Evolutionary conservation across 2,329 filamentous ascomycete species (phyloP), one percentile per base, ranked within the genome.

Genomic region (Pseudocercospora musae): DNA sequence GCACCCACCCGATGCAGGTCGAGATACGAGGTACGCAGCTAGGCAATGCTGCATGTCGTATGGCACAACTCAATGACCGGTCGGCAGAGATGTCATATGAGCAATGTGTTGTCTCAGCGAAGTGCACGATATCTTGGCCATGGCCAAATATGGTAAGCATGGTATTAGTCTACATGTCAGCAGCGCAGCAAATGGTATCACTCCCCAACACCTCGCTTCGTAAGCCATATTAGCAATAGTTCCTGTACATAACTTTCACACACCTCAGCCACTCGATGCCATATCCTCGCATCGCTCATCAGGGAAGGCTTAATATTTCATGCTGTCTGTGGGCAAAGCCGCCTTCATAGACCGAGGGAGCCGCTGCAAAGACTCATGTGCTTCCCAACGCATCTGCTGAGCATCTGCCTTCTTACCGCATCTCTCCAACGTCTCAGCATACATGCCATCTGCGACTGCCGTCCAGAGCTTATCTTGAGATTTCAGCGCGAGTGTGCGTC

Each of bases 401-500:
- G 75, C 53, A 68, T 78, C 62, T 62, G 65, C 52, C 69, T 63
- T 60, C 37, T 71, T 67, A 2, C 90, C 90, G 71, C 90, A 86
- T 59, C 89, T 84, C 69, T 92, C 89, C 66, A 89, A 84, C 21
- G 88, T 91, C 70, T 91, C 86, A 0, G 88, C 88, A 53, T 94
- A 81, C 84, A 95, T 89, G 21, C 89, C 89, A 67, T 90, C 87
- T 0, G 90, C 89, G 7, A 96, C 91, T 70, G 89, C 74, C n/a
- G 66, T 68, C 77, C 77, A 79, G 31, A 79, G 60, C 37, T 63
- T 70, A 58, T 74, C 73, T 15, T 70, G 62, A n/a, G 67, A 68
- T 54, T 74, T 92, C 55, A 84, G 81, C 1, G 85, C 86, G 53
- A 83, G 78, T 2, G 82, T 80, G 4, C 86, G 84, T 66, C 63